Evolutionary conservation across 2,329 filamentous ascomycete species (phyloP), one percentile per base, ranked within the genome.

Genomic region (Periconia macrospinosa): DNA sequence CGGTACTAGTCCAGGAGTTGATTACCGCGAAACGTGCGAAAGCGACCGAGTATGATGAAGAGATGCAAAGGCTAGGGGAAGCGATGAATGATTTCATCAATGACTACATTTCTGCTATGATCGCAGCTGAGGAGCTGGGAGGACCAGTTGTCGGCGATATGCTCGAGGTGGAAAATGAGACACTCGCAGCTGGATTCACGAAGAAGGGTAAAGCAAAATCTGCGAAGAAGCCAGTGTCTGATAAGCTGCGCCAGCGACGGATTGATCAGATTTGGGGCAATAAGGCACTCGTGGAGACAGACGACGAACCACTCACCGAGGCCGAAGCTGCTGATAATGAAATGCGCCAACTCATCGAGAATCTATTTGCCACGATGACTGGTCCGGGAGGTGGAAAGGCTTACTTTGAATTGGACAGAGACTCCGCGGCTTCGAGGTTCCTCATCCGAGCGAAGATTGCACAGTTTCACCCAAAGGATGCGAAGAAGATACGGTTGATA

Each of bases 81-180:
- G 80, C 83, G 0, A 80, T 95, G 51, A 83, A 87, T 58, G 77
- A 76, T 15, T 95, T 95, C 66, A 86, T 93, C 53, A 84, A 90
- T 56, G 77, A 84, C 42, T 82, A 85, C 41, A 80, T 96, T 1
- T 88, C 89, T 1, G 75, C 83, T 2, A 89, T 93, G 85, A 79
- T 96, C 42, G 91, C 90, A 7, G 89, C 90, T 1, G 91, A 95
- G 75, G 89, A 92, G 66, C 80, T 92, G 1, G 91, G 91, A 8
- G 91, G 91, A 0, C 91, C 91, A 0, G 87, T 92, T 11, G 90
- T 92, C 1, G 90, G 91, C 3, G 88, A 91, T 60, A 79, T 87
- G 62, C 79, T 88, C 66, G 85, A 89, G 75, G 86, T 78, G 62
- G 82, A 78, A 9, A 82, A 88, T 43, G 83, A 76, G 13, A 77